Evolutionary conservation across 208 protist genomes (phyloP), one percentile per base, ranked within the genome.

Genomic region (Acanthamoeba sp.): DNA sequence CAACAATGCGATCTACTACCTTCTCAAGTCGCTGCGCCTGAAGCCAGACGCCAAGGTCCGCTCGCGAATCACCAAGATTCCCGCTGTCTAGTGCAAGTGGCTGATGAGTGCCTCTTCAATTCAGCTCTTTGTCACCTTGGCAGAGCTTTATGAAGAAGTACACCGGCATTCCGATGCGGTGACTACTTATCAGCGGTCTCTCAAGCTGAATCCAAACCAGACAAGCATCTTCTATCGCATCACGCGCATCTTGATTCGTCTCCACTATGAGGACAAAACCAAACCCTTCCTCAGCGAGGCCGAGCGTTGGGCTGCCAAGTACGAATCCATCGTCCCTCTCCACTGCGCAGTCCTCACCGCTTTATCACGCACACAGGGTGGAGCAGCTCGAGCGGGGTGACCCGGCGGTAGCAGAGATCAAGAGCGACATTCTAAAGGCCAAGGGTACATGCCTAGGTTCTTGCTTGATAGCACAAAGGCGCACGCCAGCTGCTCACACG

Each of bases 1-100:
- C 20, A 80, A 80, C 69, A 34, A 42, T 20, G 69, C 69, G 7
- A 48, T 80, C 20, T 80, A 45, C n/a, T 80, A 48, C 34, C 20
- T 80, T 18, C 20, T 80, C 36, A 80, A 80, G 69, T 24, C 69
- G 29, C 29, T 80, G 69, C 69, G 38, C 18, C 69, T 48, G 20
- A 80, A 80, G 38, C 69, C 69, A 45, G 69, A 80, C 7, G 69
- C 69, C 14, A 80, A 80, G 69, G 69, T 80, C 10, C 62, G 29
- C 22, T 62, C 55, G 55, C 55, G 55, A 62, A 71, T 71, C 14
- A 55, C 16, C 59, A 34, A 7, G 27, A 34, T n/a, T 20, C 27
- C 27, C 34, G 69, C 9, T 78, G 27, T 18, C 29, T 10, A 36
- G 14, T 4, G 3, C 22, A 2, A 42, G 9, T 40, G 5, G 36